phyloP scores from a whole-genome alignment of 1,284 basidiomycete genomes.

The Moniliophthora roreri region DNA sequence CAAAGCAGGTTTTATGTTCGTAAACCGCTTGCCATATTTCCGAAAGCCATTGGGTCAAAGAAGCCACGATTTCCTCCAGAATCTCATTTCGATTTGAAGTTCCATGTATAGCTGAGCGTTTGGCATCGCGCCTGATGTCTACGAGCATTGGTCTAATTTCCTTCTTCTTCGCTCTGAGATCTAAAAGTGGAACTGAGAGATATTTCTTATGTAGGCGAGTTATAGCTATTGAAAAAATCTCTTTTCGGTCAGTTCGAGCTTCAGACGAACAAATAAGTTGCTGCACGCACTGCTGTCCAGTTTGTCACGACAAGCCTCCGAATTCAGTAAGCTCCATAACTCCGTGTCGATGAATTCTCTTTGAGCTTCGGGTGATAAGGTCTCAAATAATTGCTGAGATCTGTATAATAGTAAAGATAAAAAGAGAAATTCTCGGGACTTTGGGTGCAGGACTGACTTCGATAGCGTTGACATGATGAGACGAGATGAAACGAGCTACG shows the following conservation, averaged over 20 bases:
- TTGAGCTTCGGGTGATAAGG: not conserved
- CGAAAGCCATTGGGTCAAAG: not conserved
- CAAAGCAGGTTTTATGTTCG: not conserved
- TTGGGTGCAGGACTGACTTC: too few relatives aligned
- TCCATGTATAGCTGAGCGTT: not conserved
- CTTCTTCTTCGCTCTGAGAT: not conserved
- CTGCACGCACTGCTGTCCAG: not conserved
- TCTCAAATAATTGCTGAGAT: not conserved
- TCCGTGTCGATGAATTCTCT: not conserved
- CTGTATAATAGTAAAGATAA: not conserved
- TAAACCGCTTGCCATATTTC: slow-evolving; percentile 1
- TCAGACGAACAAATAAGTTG: not conserved
- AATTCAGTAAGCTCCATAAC: not conserved
- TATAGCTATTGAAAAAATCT: not conserved
- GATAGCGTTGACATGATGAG: too few relatives aligned
- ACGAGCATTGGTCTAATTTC: not conserved
- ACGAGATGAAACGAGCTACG: too few relatives aligned
- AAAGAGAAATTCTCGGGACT: too few relatives aligned
- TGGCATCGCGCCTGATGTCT: not conserved
- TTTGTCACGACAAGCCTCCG: not conserved
- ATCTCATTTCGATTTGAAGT: not conserved
- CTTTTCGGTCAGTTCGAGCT: not conserved
- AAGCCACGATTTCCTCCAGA: not conserved
- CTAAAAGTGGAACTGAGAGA: not conserved
- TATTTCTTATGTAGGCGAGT: not conserved